Evolutionary conservation across 495 filamentous ascomycete genomes (phyloP).

Genomic region (Talaromyces proteolyticus): DNA sequence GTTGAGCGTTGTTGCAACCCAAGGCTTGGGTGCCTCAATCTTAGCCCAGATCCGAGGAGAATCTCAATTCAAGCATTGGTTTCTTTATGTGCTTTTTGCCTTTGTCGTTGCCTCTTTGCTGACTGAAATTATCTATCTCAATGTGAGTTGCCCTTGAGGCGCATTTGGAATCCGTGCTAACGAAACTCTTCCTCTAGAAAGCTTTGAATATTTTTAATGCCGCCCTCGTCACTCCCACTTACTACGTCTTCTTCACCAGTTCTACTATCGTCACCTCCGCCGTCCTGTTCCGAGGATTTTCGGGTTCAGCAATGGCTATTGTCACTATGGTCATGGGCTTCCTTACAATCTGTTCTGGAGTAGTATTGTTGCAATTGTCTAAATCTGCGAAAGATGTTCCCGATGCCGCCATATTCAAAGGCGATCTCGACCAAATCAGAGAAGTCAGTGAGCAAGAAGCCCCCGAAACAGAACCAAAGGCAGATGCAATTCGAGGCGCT

Average conservation of each 20-base stretch:
- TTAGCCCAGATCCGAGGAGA: slow-evolving; percentile 76
- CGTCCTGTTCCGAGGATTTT: slow-evolving; percentile 90
- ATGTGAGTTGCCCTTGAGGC: slow-evolving; percentile 54
- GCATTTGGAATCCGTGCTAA: slow-evolving; percentile 15
- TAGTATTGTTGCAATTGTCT: slow-evolving; percentile 95
- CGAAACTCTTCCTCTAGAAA: slow-evolving; percentile 75
- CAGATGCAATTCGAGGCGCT: slow-evolving; percentile 89
- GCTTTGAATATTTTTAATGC: slow-evolving; percentile 97
- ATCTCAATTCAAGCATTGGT: slow-evolving; percentile 94
- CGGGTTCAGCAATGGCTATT: slow-evolving; percentile 74
- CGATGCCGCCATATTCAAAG: slow-evolving; percentile 86
- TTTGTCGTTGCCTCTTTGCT: slow-evolving; percentile 85
- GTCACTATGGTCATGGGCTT: slow-evolving; percentile 90
- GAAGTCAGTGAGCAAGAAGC: slow-evolving; percentile 93
- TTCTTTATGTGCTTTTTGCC: slow-evolving; percentile 83
- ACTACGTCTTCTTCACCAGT: slow-evolving; percentile 97
- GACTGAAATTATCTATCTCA: slow-evolving; percentile 92
- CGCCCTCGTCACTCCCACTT: slow-evolving; percentile 93
- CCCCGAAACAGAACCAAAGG: slow-evolving; percentile 91
- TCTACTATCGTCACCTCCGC: slow-evolving; percentile 91
- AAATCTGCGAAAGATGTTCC: slow-evolving; percentile 98
- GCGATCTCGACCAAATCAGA: slow-evolving; percentile 89
- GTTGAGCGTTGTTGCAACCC: slow-evolving; percentile 89
- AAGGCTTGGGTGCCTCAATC: slow-evolving; percentile 89
- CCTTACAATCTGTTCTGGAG: slow-evolving; percentile 87